Base-by-base conservation (phyloP, 257 asterid species). In the Hygrophila difformis region DNA sequence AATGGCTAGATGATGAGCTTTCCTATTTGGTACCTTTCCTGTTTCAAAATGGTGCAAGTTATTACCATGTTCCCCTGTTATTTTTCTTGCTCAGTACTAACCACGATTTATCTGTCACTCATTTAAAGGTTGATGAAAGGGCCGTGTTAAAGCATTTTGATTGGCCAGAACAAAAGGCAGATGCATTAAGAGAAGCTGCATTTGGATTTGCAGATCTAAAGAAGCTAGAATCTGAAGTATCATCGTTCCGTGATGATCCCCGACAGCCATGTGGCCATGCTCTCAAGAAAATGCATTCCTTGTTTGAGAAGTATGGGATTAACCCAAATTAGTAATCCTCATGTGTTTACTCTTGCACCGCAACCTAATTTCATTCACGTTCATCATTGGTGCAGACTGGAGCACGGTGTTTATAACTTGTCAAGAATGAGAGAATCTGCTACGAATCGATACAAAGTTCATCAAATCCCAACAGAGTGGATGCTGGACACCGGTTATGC, bases 131-230 rank as follows among this genome's bases (percentile, higher is more conserved):
- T 20, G 96, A 87, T 45, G 96, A 87, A 57, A 82, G 96, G 70
- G 96, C 96, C 1, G 94, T 87, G 8, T 55, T 87, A 64, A 87
- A 87, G 56, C 94, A 79, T 57, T 87, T 87, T 24, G 66, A 73
- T 47, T 87, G 96, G 96, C 96, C 96, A 4, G 94, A 87, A 41
- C 66, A 74, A 56, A 87, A 77, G 66, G 93, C 93, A 0, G 96
- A 87, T 59, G 89, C 94, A 7, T 50, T 82, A n/a, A 46, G 96
- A 61, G 96, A 87, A 67, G 93, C 93, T 17, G 94, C 93, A 16
- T 82, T 84, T 41, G 87, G 89, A 41, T 87, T 75, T 64, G 24
- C 74, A 28, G 96, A 87, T 50, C 44, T 87, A 37, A 82, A 71
- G 76, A 87, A 70, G 62, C 63, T 82, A 20, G 94, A 75, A 65